Percentiles rank a stretch among this genome's conserved stretches.
Conservation (phyloP, 2,329 filamentous ascomycete species). For the Epichloe glyceriae region DNA sequence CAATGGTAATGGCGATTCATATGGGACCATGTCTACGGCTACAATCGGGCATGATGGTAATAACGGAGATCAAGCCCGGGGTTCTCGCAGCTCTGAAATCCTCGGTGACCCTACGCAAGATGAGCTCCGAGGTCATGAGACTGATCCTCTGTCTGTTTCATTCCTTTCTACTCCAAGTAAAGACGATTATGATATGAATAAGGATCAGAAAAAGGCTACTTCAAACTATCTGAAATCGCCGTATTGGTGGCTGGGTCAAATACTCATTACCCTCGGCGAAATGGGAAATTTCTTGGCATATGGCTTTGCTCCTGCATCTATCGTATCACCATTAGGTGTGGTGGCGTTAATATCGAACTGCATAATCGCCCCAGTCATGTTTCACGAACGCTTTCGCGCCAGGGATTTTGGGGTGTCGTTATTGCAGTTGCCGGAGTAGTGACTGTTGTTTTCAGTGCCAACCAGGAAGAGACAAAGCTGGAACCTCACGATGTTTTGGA, state of each 20-base stretch:
- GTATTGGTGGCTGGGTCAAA: conserved; percentile 92
- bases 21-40: conserved; percentile 20
- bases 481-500: conserved; percentile 83
- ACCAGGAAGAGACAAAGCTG: conserved; percentile 77
- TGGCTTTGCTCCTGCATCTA: conserved; percentile 92
- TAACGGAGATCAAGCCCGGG: conserved; percentile 13
- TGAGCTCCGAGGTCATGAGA: conserved; percentile 24
- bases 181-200: conserved; percentile 14
- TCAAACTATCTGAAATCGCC: conserved; percentile 78
- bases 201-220: conserved; percentile 25
- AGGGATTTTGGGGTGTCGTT: conserved; percentile 77
- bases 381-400: conserved; percentile 77
- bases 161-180: conserved; percentile 27
- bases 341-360: conserved; percentile 95
- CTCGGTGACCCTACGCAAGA: conserved; percentile 12
- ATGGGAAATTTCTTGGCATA: conserved; percentile 95
- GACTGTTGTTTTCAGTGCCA: conserved; percentile 84
- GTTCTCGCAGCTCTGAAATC: conserved; percentile 20
- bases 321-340: conserved; percentile 93
- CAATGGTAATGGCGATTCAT: conserved; percentile 16
- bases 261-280: conserved; percentile 86
- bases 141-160: conserved; percentile 39
- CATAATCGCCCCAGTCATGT: conserved; percentile 84
- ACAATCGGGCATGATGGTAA: conserved; percentile 3
- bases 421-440: conserved; percentile 81